Conservation (phyloP, 495 filamentous ascomycete genomes). For the Talaromyces trachyspermus region DNA sequence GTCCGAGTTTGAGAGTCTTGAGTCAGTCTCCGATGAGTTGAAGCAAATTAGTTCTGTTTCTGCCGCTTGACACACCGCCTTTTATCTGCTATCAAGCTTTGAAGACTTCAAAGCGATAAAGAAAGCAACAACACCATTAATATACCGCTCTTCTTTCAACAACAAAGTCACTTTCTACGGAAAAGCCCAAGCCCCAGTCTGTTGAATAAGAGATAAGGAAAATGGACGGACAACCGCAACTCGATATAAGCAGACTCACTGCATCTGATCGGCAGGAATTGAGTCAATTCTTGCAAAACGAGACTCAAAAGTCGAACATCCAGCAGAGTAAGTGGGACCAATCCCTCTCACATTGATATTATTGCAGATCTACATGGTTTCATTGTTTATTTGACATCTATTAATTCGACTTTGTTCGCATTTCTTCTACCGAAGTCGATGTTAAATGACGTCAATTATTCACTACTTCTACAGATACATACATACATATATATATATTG, state of each 20-base stretch:
- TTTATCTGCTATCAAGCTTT: too few species aligned
- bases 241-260: constrained; percentile 65
- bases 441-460: too few species aligned
- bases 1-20: too few species aligned
- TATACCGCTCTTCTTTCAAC: too few species aligned
- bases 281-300: constrained; percentile 69
- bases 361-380: too few species aligned
- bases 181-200: neutral
- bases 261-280: constrained; percentile 82
- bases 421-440: neutral
- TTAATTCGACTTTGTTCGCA: neutral
- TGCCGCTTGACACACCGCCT: too few species aligned
- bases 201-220: constrained; percentile 7
- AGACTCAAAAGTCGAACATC: constrained; percentile 71
- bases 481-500: neutral
- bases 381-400: neutral
- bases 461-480: neutral
- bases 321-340: constrained; percentile 70
- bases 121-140: too few species aligned
- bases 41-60: too few species aligned
- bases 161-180: neutral
- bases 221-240: constrained; percentile 32
- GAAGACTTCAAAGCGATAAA: too few species aligned
- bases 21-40: too few species aligned
- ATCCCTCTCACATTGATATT: too few species aligned